Evolutionary conservation across 1,284 basidiomycete genomes (phyloP).

Genomic region (Ganoderma sinense): DNA sequence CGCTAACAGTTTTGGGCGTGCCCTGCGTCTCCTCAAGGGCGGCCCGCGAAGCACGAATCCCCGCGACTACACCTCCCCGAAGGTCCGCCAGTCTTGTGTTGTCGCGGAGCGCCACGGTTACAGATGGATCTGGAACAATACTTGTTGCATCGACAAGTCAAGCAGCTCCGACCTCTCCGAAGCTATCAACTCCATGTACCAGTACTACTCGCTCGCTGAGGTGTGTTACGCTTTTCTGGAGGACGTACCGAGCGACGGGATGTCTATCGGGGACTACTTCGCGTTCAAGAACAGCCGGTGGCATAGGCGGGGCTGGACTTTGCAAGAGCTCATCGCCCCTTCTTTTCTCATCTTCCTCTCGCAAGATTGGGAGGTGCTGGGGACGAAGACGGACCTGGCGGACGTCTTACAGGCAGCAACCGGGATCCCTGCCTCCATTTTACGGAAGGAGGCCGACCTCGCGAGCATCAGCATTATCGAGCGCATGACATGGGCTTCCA

Average conservation of each 20-base stretch:
- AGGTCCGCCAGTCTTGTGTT: not conserved
- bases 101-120: constrained; percentile 5
- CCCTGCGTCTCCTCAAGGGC: not conserved
- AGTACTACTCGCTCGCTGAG: constrained; percentile 9
- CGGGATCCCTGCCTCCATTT: constrained; percentile 8
- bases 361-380: constrained; percentile 12
- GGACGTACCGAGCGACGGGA: constrained; percentile 4
- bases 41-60: not conserved
- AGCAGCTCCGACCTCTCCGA: constrained; percentile 15
- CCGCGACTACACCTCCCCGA: not conserved
- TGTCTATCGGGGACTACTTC: not conserved
- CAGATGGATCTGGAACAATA: constrained; percentile 16
- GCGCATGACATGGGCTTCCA: constrained; percentile 23
- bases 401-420: constrained; percentile 2
- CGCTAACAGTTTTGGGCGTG: not conserved
- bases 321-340: constrained; percentile 21
- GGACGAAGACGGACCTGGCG: constrained; percentile 12
- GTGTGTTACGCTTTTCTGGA: constrained; percentile 12
- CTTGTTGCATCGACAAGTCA: constrained; percentile 19
- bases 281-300: constrained; percentile 14
- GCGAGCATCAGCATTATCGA: constrained; percentile 17
- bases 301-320: constrained; percentile 17
- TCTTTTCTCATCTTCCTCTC: constrained; percentile 14
- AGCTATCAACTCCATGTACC: constrained; percentile 21
- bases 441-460: constrained; percentile 6